Evolutionary conservation across 2,329 filamentous ascomycete genomes (phyloP).

Genomic region (Lachnellula arida): DNA sequence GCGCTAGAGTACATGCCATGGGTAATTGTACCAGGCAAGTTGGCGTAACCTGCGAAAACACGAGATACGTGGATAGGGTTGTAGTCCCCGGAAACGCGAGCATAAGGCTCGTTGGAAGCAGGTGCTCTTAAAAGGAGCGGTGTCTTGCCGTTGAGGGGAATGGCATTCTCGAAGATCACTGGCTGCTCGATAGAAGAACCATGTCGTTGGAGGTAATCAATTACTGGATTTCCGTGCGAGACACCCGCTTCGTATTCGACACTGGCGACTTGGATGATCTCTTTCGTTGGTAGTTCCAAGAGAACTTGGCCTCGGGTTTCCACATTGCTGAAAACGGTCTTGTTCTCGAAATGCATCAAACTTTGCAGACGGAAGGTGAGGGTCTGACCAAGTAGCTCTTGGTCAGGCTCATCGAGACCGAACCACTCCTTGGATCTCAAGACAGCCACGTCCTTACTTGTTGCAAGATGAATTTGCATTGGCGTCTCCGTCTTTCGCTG

Average conservation of each 20-base stretch:
- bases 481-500: constrained; percentile 94
- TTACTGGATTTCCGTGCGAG: constrained; percentile 93
- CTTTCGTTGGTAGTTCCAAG: constrained; percentile 91
- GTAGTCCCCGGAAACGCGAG: constrained; percentile 94
- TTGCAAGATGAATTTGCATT: constrained; percentile 84
- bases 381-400: constrained; percentile 87
- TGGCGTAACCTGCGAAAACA: constrained; percentile 93
- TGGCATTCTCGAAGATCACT: constrained; percentile 94
- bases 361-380: constrained; percentile 94
- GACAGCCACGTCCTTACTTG: constrained; percentile 87
- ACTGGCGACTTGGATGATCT: constrained; percentile 94
- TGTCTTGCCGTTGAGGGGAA: constrained; percentile 88
- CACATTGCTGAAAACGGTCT: constrained; percentile 83
- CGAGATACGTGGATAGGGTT: constrained; percentile 98
- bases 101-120: constrained; percentile 95
- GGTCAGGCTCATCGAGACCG: constrained; percentile 75
- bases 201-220: constrained; percentile 91
- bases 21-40: constrained; percentile 93
- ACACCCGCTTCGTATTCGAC: constrained; percentile 90
- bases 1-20: constrained; percentile 99
- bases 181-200: constrained; percentile 93
- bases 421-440: constrained; percentile 98
- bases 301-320: constrained; percentile 90
- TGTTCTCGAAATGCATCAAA: constrained; percentile 91
- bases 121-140: constrained; percentile 86